phyloP scores from a whole-genome alignment of 768 basidiomycete species.

The Pleurotus pulmonarius region DNA sequence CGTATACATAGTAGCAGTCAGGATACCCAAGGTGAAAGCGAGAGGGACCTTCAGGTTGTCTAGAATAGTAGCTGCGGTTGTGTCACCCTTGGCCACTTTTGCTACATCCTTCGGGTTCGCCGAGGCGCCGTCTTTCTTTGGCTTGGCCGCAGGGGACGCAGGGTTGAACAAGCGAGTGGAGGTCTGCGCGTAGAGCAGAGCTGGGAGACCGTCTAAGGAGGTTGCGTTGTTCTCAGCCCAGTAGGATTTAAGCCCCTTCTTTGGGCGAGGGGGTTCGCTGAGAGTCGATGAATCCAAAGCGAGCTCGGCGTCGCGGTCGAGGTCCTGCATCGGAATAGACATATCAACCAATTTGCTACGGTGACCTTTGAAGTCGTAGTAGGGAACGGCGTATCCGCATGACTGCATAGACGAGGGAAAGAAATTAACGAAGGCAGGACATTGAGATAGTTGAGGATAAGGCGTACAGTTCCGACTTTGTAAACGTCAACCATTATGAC shows the following conservation, averaged over 20 bases:
- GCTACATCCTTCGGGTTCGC: background rate
- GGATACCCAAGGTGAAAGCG: background rate
- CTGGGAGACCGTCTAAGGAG: constrained; percentile 59
- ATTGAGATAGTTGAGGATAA: background rate
- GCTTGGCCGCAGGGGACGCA: background rate
- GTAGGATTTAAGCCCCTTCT: constrained; percentile 51
- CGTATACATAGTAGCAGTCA: constrained; percentile 2
- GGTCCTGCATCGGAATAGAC: constrained; percentile 38
- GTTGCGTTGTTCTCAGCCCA: constrained; percentile 47
- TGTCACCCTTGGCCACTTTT: background rate
- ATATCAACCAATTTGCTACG: constrained; percentile 49
- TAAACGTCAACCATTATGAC: constrained; percentile 58
- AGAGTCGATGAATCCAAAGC: background rate
- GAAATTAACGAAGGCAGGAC: background rate
- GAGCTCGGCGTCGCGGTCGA: constrained; percentile 28
- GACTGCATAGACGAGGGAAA: constrained; percentile 34
- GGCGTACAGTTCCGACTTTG: constrained; percentile 44
- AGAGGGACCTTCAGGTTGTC: background rate
- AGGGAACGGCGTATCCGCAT: constrained; percentile 63
- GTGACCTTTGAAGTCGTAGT: constrained; percentile 52
- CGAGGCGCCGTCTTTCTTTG: background rate
- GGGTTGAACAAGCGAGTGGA: constrained; percentile 6
- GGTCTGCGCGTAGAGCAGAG: constrained; percentile 26
- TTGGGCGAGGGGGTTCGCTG: constrained; percentile 14
- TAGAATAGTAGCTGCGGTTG: background rate